Evolutionary conservation across 2,329 filamentous ascomycete genomes (phyloP).

Genomic region (Apiospora saccharicola): DNA sequence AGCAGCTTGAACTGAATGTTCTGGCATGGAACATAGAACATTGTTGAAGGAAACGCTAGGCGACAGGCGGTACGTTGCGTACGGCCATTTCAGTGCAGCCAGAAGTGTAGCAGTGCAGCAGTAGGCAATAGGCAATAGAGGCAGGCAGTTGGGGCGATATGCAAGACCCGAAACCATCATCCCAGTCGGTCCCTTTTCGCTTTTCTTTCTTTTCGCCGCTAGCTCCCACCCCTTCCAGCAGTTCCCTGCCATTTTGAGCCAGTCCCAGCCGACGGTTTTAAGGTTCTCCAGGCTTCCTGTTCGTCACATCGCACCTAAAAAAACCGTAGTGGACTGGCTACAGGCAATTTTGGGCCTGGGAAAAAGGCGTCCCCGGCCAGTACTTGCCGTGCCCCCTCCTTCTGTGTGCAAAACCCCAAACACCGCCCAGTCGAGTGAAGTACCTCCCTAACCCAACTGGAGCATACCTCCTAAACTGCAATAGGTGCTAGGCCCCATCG

Average conservation of each 20-base stretch:
- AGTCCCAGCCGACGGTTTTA: slow-evolving; percentile 23
- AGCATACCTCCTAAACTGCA: slow-evolving; percentile 4
- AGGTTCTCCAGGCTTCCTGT: slow-evolving; percentile 23
- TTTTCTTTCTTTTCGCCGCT: slow-evolving; percentile 19
- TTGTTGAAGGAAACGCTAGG: not conserved
- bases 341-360: slow-evolving; percentile 5
- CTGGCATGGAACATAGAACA: not conserved
- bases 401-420: slow-evolving; percentile 1
- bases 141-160: slow-evolving; percentile 11
- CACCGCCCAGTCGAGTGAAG: slow-evolving; percentile 1
- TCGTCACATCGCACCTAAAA: slow-evolving; percentile 17
- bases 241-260: slow-evolving; percentile 10
- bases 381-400: not conserved
- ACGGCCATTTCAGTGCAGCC: not conserved
- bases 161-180: slow-evolving; percentile 18
- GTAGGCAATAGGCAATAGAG: not conserved
- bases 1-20: not conserved
- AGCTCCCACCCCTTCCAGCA: slow-evolving; percentile 16
- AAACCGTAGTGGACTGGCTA: not conserved
- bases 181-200: slow-evolving; percentile 18
- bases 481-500: slow-evolving; percentile 1
- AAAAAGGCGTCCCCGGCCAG: slow-evolving; percentile 11
- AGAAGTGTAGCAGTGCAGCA: not conserved
- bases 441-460: not conserved
- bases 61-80: not conserved